A percentile compares a stretch with the other conserved stretches of the same genome.
Conservation (phyloP, 2,329 filamentous ascomycete genomes). For the Pestalotiopsis sp. region DNA sequence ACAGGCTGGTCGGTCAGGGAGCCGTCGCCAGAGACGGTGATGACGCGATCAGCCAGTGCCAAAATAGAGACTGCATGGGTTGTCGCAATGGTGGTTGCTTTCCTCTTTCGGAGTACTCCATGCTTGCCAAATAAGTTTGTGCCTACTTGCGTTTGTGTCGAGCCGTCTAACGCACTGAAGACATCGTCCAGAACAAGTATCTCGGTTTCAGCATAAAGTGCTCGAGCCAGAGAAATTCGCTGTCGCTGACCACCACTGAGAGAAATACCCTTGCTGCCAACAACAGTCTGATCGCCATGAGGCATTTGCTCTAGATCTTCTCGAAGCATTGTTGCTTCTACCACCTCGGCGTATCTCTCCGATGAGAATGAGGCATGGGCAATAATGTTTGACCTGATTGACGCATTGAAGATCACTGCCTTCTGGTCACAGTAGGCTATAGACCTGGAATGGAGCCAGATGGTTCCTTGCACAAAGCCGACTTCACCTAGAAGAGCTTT, state of each 20-base stretch:
- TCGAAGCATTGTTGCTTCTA: conserved; percentile 30
- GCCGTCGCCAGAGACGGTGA: background rate
- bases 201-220: conserved; percentile 11
- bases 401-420: background rate
- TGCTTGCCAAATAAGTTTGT: background rate
- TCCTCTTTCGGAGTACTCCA: background rate
- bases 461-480: conserved; percentile 26
- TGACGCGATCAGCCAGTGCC: background rate
- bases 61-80: background rate
- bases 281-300: conserved; percentile 34
- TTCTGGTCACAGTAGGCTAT: conserved; percentile 23
- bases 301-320: conserved; percentile 33
- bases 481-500: conserved; percentile 42
- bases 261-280: conserved; percentile 39
- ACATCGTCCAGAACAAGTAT: conserved; percentile 5
- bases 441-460: conserved; percentile 21
- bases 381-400: conserved; percentile 30
- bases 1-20: background rate
- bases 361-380: conserved; percentile 24
- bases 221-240: conserved; percentile 13
- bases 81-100: background rate
- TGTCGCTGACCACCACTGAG: conserved; percentile 38
- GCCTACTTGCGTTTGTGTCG: background rate
- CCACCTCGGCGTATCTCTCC: conserved; percentile 18
- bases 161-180: conserved; percentile 5